Percentiles rank a stretch among this genome's conserved stretches.
These are phyloP conservation scores for Enteropsectra breve DNA, from an alignment of 371 early-diverging fungal genomes.

Conservation along the genomic window DNA sequence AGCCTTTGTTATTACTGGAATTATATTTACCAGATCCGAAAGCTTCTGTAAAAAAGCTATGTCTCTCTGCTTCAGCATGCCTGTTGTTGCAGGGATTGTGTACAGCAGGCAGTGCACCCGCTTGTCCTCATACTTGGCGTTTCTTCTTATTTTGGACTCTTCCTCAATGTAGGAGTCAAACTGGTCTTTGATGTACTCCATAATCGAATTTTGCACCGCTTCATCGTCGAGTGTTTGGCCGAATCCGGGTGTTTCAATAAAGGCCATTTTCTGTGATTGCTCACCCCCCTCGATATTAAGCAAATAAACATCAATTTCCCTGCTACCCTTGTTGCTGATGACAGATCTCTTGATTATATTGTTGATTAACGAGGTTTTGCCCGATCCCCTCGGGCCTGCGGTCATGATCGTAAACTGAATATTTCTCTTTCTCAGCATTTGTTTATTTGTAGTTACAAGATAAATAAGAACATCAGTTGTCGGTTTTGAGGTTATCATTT, in stretches of 20 bases:
- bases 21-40: conserved; percentile 49
- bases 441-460: conserved; percentile 3
- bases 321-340: conserved; percentile 2
- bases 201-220: conserved; percentile 42
- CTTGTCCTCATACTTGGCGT: conserved; percentile 55
- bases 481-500: not conserved
- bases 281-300: conserved; percentile 51
- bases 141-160: conserved; percentile 58
- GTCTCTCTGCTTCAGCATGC: conserved; percentile 55
- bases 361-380: conserved; percentile 55
- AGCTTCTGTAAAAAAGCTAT: conserved; percentile 52
- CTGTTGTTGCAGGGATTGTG: conserved; percentile 45
- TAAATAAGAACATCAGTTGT: not conserved
- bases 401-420: conserved; percentile 50
- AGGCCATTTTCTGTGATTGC: conserved; percentile 39
- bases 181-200: conserved; percentile 47
- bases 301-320: conserved; percentile 48
- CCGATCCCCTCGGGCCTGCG: conserved; percentile 43
- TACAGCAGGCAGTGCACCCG: conserved; percentile 56
- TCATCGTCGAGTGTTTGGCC: conserved; percentile 33
- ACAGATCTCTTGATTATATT: conserved; percentile 47
- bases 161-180: conserved; percentile 55
- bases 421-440: conserved; percentile 37
- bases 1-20: conserved; percentile 58
- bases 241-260: conserved; percentile 57